Base-by-base conservation (phyloP, 805 yeast genomes). In the Candida maesae region DNA sequence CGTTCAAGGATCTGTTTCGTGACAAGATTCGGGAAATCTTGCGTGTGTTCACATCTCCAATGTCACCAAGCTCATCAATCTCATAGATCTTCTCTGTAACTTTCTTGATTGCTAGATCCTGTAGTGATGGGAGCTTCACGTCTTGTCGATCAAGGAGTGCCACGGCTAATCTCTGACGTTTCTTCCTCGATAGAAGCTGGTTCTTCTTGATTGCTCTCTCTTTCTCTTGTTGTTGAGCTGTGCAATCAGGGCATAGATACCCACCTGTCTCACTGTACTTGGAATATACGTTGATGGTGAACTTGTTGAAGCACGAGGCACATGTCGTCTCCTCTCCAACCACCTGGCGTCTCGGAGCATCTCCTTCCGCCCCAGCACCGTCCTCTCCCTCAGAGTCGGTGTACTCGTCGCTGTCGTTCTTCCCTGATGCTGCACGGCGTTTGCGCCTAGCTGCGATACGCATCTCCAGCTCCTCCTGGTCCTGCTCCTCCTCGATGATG, bases 41-140 rank as follows among this genome's bases (percentile, higher is more conserved):
- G 52, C 72, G 72, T 67, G 83, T 66, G 60, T 88, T 90, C 28
- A 68, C 62, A 19, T 73, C 67, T 0, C 98, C 96, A 45, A 93
- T 83, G 49, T 86, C 96, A 28, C 97, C 98, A 38, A 93, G 68
- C 3, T 75, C 80, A 6, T 90, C 95, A 36, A 84, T 88, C 46
- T 78, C 83, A 51, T 74, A 78, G 48, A 86, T 87, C 52, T 81
- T 75, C 25, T 68, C 68, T 0, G 88, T 79, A 26, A 86, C 78
- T 14, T 76, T 68, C 23, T 70, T 65, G 46, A 93, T 84, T 53
- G 97, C 87, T 17, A 84, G 55, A 50, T 89, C 96, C 61, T 89
- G 97, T 30, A 93, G 67, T 9, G 84, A 71, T 2, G 95, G 84
- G 5, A 85, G 59, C 39, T 65, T 70, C 26, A 74, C 78, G 17